These are phyloP conservation scores for Stephanodiscus minutulus DNA, from an alignment of 108 stramenopile species.

Conservation along the genomic window DNA sequence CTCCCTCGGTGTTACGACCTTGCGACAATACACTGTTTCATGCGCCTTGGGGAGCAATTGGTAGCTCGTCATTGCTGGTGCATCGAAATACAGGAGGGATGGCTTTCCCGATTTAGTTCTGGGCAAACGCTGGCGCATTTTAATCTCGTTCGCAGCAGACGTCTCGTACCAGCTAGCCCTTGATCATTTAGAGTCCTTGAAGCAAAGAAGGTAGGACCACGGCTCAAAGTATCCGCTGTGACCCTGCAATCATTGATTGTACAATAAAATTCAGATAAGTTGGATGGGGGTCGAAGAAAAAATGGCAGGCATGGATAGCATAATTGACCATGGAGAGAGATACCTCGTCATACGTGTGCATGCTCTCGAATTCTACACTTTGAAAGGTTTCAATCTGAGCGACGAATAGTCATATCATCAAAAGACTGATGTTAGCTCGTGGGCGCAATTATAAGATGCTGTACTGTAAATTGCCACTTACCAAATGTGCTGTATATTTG, in stretches of 20 bases:
- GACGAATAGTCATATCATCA: neutral
- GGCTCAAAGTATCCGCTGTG: conserved; percentile 23
- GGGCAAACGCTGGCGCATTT: conserved; percentile 24
- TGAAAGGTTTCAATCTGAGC: conserved; percentile 9
- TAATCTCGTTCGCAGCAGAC: conserved; percentile 21
- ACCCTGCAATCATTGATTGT: conserved; percentile 4
- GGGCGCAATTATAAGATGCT: neutral
- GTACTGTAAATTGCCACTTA: neutral
- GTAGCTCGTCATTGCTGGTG: conserved; percentile 25
- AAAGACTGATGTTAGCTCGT: neutral
- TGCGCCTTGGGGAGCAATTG: conserved; percentile 31
- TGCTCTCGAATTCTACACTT: conserved; percentile 32
- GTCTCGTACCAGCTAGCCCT: conserved; percentile 37
- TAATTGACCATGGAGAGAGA: neutral
- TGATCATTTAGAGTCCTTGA: conserved; percentile 18
- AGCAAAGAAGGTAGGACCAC: conserved; percentile 40
- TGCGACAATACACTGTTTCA: conserved; percentile 27
- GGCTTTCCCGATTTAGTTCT: conserved; percentile 31
- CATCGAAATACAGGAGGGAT: conserved; percentile 28
- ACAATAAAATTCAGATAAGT: too few species aligned
- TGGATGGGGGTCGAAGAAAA: too few species aligned
- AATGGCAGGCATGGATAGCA: too few species aligned
- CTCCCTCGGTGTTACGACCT: neutral
- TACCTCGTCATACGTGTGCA: conserved; percentile 45
- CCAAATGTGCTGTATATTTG: conserved; percentile 3